Conservation (phyloP, 805 yeast genomes). For the Komagataella kurtzmanii region DNA sequence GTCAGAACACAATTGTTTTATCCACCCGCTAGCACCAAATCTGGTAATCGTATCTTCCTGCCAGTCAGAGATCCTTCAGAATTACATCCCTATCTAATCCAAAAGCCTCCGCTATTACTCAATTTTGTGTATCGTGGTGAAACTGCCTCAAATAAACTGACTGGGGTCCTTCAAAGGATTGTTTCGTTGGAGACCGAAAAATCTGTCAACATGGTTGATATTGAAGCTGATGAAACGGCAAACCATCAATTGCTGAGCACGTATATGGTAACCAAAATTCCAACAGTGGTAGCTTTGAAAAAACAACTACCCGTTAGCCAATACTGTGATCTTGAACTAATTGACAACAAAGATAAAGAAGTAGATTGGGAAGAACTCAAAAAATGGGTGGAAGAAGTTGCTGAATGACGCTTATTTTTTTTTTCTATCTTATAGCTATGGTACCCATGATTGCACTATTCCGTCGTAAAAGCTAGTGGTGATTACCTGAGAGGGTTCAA, state of each 20-base stretch:
- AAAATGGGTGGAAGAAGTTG: constrained; percentile 28
- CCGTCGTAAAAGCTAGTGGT: constrained; percentile 92
- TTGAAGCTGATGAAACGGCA: constrained; percentile 56
- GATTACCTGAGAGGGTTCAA: constrained; percentile 32
- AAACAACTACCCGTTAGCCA: constrained; percentile 45
- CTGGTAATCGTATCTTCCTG: constrained; percentile 29
- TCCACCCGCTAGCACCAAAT: constrained; percentile 19
- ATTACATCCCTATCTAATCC: constrained; percentile 36
- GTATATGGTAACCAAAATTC: constrained; percentile 40
- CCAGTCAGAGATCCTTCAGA: constrained; percentile 43
- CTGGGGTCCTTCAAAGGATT: constrained; percentile 44
- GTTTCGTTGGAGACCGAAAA: constrained; percentile 34
- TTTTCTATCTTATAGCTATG: neutral
- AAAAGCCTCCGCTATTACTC: constrained; percentile 49
- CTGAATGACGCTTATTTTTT: constrained; percentile 13
- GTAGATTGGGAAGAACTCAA: constrained; percentile 30
- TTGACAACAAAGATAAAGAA: constrained; percentile 15
- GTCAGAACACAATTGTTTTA: constrained; percentile 16
- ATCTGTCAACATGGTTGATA: constrained; percentile 50
- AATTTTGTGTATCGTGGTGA: constrained; percentile 65
- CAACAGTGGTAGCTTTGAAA: constrained; percentile 52
- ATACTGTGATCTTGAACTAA: constrained; percentile 18
- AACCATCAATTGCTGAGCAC: constrained; percentile 35
- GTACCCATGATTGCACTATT: constrained; percentile 63
- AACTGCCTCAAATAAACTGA: constrained; percentile 43